These are phyloP conservation scores for Waltergamsia citrina DNA, from an alignment of 2,329 filamentous ascomycete species.

Conservation along the genomic window DNA sequence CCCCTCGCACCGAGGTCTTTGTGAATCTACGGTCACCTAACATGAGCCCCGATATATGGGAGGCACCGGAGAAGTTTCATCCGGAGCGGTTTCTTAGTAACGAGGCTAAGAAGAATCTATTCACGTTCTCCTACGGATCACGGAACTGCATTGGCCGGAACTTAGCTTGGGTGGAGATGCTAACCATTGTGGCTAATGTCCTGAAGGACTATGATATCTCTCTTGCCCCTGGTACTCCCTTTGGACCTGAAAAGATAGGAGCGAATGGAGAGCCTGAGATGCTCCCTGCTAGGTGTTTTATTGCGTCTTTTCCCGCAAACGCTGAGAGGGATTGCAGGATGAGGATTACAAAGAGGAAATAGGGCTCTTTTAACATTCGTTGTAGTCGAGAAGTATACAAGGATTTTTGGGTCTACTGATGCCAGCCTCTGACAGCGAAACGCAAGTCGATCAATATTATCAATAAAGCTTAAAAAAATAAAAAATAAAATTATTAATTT, in stretches of 20 bases:
- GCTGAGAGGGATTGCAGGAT: neutral
- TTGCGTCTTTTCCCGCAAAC: conserved; percentile 2
- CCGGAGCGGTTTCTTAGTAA: conserved; percentile 4
- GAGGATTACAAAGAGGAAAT: no score
- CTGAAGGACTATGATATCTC: conserved; percentile 4
- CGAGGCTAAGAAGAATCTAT: no score
- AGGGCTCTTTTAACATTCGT: no score
- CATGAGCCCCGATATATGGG: conserved; percentile 2
- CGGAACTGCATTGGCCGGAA: conserved; percentile 5
- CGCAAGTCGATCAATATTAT: no score
- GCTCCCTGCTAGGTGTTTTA: conserved; percentile 3
- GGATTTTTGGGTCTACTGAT: no score
- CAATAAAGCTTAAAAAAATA: no score
- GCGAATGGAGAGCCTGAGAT: neutral
- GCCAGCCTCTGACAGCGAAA: no score
- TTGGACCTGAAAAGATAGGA: conserved; percentile 1
- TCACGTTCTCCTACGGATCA: conserved; percentile 5
- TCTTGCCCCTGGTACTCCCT: neutral
- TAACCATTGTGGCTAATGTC: conserved; percentile 3
- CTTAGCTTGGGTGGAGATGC: no score
- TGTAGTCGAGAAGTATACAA: no score
- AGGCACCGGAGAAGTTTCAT: conserved; percentile 2
- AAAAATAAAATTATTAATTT: no score
- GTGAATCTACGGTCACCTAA: conserved; percentile 4
- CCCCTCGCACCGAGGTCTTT: conserved; percentile 4